phyloP scores from a whole-genome alignment of 202 grass and related monocot genomes.

The Carex sylvatica region DNA sequence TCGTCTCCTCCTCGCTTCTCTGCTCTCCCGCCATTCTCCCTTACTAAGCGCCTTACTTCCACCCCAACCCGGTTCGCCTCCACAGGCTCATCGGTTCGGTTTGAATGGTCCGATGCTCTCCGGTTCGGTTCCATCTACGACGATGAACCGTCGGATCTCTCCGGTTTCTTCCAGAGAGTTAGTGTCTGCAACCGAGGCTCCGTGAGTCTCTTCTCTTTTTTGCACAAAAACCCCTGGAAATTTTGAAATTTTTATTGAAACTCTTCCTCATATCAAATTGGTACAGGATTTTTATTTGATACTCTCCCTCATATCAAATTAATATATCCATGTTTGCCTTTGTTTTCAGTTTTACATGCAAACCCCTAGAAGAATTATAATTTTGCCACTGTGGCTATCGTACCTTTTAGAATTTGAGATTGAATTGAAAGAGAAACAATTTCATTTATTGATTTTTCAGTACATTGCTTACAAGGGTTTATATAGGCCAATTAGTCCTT shows the following conservation, averaged over 20 bases:
- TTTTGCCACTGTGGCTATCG: neutral
- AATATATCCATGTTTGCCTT: no score
- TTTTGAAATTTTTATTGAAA: neutral
- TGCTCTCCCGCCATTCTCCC: neutral
- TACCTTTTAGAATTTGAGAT: no score
- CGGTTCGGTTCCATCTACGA: slow-evolving; percentile 26
- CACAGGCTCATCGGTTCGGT: slow-evolving; percentile 17
- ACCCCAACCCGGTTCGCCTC: slow-evolving; percentile 5
- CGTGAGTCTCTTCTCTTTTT: neutral
- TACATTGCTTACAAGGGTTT: no score
- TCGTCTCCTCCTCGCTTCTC: slow-evolving; percentile 4
- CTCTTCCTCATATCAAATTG: neutral
- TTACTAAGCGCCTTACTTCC: neutral
- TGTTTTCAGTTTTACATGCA: no score
- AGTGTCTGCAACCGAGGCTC: no score
- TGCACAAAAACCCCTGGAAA: neutral
- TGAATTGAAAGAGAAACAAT: no score
- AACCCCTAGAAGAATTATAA: neutral
- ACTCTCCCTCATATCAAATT: neutral
- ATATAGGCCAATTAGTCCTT: no score
- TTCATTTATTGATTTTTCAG: no score
- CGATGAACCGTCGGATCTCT: slow-evolving; percentile 47
- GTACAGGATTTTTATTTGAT: neutral
- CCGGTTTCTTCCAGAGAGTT: neutral
- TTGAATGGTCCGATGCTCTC: slow-evolving; percentile 61